A percentile compares a stretch with the other conserved stretches of the same genome.
phyloP scores from a whole-genome alignment of 495 filamentous ascomycete genomes.

The Xanthoparmelia taractica region DNA sequence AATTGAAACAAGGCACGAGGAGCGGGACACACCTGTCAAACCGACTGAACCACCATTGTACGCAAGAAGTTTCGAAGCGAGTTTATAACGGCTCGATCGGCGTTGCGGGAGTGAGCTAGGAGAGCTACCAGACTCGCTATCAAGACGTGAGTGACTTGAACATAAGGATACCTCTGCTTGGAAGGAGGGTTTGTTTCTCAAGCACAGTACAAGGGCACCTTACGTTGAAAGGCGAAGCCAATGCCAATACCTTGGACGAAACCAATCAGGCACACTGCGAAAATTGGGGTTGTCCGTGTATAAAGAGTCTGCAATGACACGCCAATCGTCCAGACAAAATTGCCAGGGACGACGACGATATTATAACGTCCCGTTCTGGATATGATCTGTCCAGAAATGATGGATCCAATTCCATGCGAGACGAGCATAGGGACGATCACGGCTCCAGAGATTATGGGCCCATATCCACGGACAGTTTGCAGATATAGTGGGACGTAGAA shows the following conservation, averaged over 20 bases:
- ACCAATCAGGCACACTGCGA: conserved; percentile 4
- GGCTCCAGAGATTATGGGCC: conserved; percentile 5
- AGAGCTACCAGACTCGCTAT: conserved; percentile 6
- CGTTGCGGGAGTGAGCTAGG: conserved; percentile 6
- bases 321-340: conserved; percentile 5
- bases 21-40: conserved; percentile 4
- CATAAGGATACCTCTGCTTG: too few relatives aligned
- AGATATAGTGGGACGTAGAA: conserved; percentile 8
- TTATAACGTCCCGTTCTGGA: conserved; percentile 10
- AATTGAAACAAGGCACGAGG: too few relatives aligned
- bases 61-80: conserved; percentile 11
- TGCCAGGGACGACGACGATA: not conserved
- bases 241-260: conserved; percentile 10
- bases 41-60: conserved; percentile 7
- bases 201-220: not conserved
- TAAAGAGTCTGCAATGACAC: conserved; percentile 8
- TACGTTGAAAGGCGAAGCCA: conserved; percentile 5
- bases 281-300: conserved; percentile 9
- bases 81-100: conserved; percentile 9
- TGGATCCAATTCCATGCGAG: conserved; percentile 8
- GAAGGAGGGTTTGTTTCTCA: not conserved
- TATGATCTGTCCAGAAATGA: conserved; percentile 8
- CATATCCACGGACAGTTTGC: conserved; percentile 9
- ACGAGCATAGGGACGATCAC: conserved; percentile 10
- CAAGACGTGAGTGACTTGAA: not conserved